Conservation (phyloP, 176 grass and related monocot genomes). For the Triticum urartu region DNA sequence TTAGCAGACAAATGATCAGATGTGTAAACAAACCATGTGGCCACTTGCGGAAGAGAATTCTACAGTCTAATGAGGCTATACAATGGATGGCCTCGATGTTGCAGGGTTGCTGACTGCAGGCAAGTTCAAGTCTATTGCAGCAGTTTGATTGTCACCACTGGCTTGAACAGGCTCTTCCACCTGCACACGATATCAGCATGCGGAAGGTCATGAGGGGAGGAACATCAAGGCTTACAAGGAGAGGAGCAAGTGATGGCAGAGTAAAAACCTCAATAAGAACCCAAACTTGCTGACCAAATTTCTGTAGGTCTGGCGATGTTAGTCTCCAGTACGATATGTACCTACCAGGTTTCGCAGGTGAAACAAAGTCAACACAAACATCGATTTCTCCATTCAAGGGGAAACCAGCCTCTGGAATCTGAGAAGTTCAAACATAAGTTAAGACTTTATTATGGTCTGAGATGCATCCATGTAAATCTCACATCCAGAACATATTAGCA, state of each 20-base stretch:
- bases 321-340: slow-evolving; percentile 90
- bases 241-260: neutral
- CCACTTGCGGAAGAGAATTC: neutral
- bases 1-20: slow-evolving; percentile 26
- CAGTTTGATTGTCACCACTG: neutral
- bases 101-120: slow-evolving; percentile 24
- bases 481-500: slow-evolving; percentile 1
- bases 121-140: slow-evolving; percentile 49
- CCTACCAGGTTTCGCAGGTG: slow-evolving; percentile 62
- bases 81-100: slow-evolving; percentile 9
- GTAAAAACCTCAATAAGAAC: slow-evolving; percentile 72
- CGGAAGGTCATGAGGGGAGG: slow-evolving; percentile 1
- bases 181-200: slow-evolving; percentile 31
- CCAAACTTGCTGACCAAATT: slow-evolving; percentile 79
- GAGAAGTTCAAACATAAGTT: slow-evolving; percentile 22
- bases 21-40: neutral
- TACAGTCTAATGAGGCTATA: neutral
- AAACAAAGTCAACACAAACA: slow-evolving; percentile 57
- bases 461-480: neutral
- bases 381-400: slow-evolving; percentile 45
- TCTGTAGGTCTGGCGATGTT: slow-evolving; percentile 57
- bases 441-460: neutral
- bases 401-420: slow-evolving; percentile 61
- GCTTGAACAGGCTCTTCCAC: slow-evolving; percentile 35
- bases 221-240: slow-evolving; percentile 9